Base-by-base conservation (phyloP, 441 rosid species). In the Raphanus hybrid region DNA sequence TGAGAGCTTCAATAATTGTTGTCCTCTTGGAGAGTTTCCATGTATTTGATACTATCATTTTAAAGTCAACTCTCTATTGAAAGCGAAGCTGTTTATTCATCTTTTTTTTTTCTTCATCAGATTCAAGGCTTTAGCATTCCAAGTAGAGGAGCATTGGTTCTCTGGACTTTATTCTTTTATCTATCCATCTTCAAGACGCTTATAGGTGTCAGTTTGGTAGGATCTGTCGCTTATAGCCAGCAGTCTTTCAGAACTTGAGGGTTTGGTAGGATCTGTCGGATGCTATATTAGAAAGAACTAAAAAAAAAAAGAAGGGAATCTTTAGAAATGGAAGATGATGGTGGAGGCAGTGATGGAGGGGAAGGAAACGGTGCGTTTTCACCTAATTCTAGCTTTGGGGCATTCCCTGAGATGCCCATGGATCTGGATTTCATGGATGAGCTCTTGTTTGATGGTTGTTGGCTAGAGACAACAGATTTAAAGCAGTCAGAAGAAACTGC, bases 351-450 rank as follows among this genome's bases (percentile, higher is more conserved):
- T 7, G 58, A 11, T 26, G 81, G 80, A 11, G 50, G 75, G 0
- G 72, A 72, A 9, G 73, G 77, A 67, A 67, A 73, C 66, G 86
- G 84, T 54, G 80, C 58, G 5, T 84, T 81, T 69, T 71, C 87
- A 1, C 89, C 90, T 12, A 77, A 74, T 75, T 84, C 87, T 75
- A 58, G 78, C 41, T 66, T 79, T 60, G 85, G 82, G 48, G 81
- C 68, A 74, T 83, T 87, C 72, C 73, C 83, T 14, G 89, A 82
- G 27, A 71, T 87, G 59, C 85, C 87, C 75, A 85, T 89, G 92
- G 97, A 94, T 85, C 83, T 92, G 86, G 97, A 91, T 83, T 89
- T 90, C 77, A 86, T 94, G 92, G 94, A 94, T 76, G 90, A 94
- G 77, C 91, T 92, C 76, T 87, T 92, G 84, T 82, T 83, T 69